A percentile compares a stretch with the other conserved stretches of the same genome.
Conservation (phyloP, 73 alveolate species). For the Symbiodinium pilosum region DNA sequence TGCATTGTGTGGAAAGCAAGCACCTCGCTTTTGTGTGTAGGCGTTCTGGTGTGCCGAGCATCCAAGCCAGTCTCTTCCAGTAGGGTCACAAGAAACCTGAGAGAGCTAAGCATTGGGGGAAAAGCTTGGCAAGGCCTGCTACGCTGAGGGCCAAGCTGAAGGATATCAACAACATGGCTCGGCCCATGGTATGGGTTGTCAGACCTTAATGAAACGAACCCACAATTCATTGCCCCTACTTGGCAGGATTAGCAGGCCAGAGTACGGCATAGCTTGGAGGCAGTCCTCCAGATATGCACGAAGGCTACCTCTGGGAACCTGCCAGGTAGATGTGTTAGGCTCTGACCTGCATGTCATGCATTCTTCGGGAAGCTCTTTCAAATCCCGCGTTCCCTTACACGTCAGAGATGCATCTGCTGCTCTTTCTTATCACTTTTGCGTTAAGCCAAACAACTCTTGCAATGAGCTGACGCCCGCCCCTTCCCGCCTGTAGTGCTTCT, state of each 20-base stretch:
- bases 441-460: too few relatives aligned
- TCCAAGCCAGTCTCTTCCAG: conserved; percentile 60
- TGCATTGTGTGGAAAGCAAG: too few relatives aligned
- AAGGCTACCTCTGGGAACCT: conserved; percentile 29
- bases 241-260: neutral
- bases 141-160: conserved; percentile 1
- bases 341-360: neutral
- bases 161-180: conserved; percentile 41
- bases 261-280: conserved; percentile 52
- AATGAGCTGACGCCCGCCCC: too few relatives aligned
- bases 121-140: too few relatives aligned
- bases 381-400: too few relatives aligned
- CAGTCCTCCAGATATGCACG: conserved; percentile 31
- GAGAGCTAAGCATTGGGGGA: neutral
- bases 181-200: conserved; percentile 68
- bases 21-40: neutral
- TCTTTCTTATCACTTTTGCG: too few relatives aligned
- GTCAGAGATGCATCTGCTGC: too few relatives aligned
- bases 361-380: too few relatives aligned
- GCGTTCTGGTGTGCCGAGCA: neutral
- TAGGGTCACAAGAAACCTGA: conserved; percentile 51
- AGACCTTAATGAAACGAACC: neutral
- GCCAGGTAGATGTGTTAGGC: neutral
- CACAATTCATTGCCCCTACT: too few relatives aligned
- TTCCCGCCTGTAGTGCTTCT: neutral